A percentile compares a stretch with the other conserved stretches of the same genome.
Evolutionary conservation across 345 rosid species (phyloP).

Genomic region (Acer yangbiense): DNA sequence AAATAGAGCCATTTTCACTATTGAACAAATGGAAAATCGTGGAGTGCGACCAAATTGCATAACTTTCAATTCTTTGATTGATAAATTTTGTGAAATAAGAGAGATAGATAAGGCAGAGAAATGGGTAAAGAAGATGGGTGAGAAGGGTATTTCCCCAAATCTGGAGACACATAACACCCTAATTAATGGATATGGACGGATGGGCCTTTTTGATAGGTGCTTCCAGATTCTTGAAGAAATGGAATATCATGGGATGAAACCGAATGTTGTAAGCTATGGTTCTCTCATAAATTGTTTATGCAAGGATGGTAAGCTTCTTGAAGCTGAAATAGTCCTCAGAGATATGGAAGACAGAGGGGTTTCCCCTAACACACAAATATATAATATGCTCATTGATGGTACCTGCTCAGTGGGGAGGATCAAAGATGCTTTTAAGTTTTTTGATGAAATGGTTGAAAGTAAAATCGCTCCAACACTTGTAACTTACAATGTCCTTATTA

Average conservation of each 20-base stretch:
- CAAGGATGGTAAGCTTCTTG: conserved; percentile 69
- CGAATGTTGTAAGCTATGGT: conserved; percentile 73
- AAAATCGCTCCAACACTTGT: conserved; percentile 56
- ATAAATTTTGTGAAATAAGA: conserved; percentile 54
- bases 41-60: conserved; percentile 59
- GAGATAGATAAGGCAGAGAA: conserved; percentile 63
- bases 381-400: conserved; percentile 75
- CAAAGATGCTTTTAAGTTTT: conserved; percentile 57
- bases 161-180: conserved; percentile 64
- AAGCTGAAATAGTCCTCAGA: conserved; percentile 65
- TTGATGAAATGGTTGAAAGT: conserved; percentile 61
- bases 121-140: conserved; percentile 64
- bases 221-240: conserved; percentile 74
- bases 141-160: conserved; percentile 58
- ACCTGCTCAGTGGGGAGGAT: conserved; percentile 54
- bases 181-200: conserved; percentile 71
- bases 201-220: conserved; percentile 59
- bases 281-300: conserved; percentile 71
- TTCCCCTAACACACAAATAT: conserved; percentile 59
- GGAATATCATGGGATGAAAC: conserved; percentile 59
- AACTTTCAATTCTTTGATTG: conserved; percentile 65
- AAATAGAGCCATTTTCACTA: conserved; percentile 44
- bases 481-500: conserved; percentile 74
- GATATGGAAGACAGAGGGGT: conserved; percentile 68
- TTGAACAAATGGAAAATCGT: conserved; percentile 56